Evolutionary conservation across 2,329 filamentous ascomycete species (phyloP).

Genomic region (Westerdykella ornata): DNA sequence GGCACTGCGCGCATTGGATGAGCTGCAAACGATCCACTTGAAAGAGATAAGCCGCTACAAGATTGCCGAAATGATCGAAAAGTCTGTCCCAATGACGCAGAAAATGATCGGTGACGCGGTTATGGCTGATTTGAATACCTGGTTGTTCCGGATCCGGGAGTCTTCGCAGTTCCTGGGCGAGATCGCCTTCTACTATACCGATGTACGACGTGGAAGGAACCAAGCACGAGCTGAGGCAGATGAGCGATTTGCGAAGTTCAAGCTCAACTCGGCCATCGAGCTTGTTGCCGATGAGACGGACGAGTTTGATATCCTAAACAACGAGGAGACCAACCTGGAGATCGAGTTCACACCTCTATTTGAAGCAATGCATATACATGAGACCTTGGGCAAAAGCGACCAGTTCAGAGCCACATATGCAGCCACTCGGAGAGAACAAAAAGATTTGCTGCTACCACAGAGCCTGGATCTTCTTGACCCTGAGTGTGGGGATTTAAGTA

Average conservation of each 20-base stretch:
- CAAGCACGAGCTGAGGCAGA: slow-evolving; percentile 74
- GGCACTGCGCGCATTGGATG: slow-evolving; percentile 85
- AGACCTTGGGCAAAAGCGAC: slow-evolving; percentile 85
- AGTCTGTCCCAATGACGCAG: slow-evolving; percentile 87
- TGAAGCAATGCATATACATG: slow-evolving; percentile 92
- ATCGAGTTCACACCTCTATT: slow-evolving; percentile 93
- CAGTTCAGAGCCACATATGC: slow-evolving; percentile 88
- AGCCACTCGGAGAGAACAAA: slow-evolving; percentile 83
- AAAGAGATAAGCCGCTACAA: slow-evolving; percentile 93
- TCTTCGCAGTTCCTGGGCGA: slow-evolving; percentile 94
- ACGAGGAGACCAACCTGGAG: slow-evolving; percentile 72
- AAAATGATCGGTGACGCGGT: slow-evolving; percentile 92
- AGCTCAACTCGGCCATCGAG: slow-evolving; percentile 91
- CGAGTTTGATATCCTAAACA: slow-evolving; percentile 91
- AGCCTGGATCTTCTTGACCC: slow-evolving; percentile 72
- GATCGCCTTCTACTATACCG: slow-evolving; percentile 93
- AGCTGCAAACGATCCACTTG: slow-evolving; percentile 92
- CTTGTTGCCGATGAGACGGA: slow-evolving; percentile 91
- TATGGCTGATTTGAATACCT: slow-evolving; percentile 94
- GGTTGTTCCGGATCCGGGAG: slow-evolving; percentile 90
- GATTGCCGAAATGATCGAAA: slow-evolving; percentile 90
- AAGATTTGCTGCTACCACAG: slow-evolving; percentile 76
- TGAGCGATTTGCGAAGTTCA: slow-evolving; percentile 72
- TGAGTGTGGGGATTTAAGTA: slow-evolving; percentile 80
- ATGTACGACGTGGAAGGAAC: slow-evolving; percentile 74